Evolutionary conservation across 805 yeast species (phyloP).

Genomic region (Saccharomyces paradoxus): DNA sequence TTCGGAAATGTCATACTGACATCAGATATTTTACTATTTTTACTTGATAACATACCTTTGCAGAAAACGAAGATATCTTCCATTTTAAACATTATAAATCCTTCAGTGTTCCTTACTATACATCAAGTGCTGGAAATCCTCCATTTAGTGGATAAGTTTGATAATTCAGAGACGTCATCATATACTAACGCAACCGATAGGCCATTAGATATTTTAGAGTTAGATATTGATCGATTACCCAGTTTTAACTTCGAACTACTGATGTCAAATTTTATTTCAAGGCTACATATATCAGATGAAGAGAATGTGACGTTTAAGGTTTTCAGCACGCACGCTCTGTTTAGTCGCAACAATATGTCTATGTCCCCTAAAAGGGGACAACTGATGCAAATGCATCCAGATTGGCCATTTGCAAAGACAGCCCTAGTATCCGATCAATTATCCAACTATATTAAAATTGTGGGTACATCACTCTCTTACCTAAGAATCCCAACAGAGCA

Average conservation of each 20-base stretch:
- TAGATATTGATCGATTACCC: conserved; percentile 9
- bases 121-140: conserved; percentile 11
- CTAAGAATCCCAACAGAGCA: conserved; percentile 7
- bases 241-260: conserved; percentile 18
- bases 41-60: conserved; percentile 11
- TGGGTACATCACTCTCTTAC: conserved; percentile 16
- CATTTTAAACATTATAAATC: conserved; percentile 24
- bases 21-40: conserved; percentile 20
- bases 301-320: conserved; percentile 18
- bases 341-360: conserved; percentile 8
- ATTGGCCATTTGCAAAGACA: not conserved
- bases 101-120: conserved; percentile 21
- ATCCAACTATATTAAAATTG: conserved; percentile 20
- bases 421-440: conserved; percentile 10
- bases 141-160: not conserved
- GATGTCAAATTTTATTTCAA: conserved; percentile 21
- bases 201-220: not conserved
- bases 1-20: conserved; percentile 22
- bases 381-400: not conserved
- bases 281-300: conserved; percentile 14
- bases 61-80: conserved; percentile 15
- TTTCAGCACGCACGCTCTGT: conserved; percentile 16
- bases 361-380: not conserved
- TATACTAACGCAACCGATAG: not conserved
- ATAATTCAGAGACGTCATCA: not conserved